Base-by-base conservation (phyloP, 2,329 filamentous ascomycete species). In the Neofusicoccum parvum region DNA sequence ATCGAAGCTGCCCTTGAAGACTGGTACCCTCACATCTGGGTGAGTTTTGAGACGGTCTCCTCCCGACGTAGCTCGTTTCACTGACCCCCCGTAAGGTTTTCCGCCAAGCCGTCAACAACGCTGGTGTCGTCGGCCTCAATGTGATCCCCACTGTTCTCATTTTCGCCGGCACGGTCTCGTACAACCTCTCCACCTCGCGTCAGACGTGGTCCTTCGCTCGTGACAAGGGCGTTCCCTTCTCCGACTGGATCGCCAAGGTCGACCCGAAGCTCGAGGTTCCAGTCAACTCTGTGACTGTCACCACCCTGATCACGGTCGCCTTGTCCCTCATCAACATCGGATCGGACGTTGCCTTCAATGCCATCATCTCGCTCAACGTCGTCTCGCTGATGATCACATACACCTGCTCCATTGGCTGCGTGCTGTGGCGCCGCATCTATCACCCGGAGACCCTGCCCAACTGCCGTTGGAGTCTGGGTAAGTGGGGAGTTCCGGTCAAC, bases 311-410 rank as follows among this genome's bases (percentile, higher is more conserved):
- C 2, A 74, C 70, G 2, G 66, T 70, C 10, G 70, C 80, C 6
- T 74, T 83, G 37, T 78, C 78, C 1, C 69, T 82, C 39, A 81
- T 83, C 73, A 82, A 82, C 67, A 78, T 83, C 64, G 81, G 80
- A 41, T 80, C 78, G 2, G 67, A 72, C 27, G 74, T 76, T 2
- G 81, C 80, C 7, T 75, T 83, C 54, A 77, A 79, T 66, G 80
- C 79, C 60, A 53, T 68, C 50, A 58, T 66, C 51, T 68, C 67
- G 2, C 51, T 68, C 27, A 50, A 48, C 39, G 41, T 63, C 20
- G 49, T 54, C 32, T 62, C 58, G 5, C 60, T 68, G 7, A 66
- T 68, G 46, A 54, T 65, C 15, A 66, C 67, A 5, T 68, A 68
- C 53, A 20, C 54, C 45, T 27, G 51, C 17, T 65, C 59, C 15